phyloP scores from a whole-genome alignment of 2,329 filamentous ascomycete genomes.

The Aspergillus felis region DNA sequence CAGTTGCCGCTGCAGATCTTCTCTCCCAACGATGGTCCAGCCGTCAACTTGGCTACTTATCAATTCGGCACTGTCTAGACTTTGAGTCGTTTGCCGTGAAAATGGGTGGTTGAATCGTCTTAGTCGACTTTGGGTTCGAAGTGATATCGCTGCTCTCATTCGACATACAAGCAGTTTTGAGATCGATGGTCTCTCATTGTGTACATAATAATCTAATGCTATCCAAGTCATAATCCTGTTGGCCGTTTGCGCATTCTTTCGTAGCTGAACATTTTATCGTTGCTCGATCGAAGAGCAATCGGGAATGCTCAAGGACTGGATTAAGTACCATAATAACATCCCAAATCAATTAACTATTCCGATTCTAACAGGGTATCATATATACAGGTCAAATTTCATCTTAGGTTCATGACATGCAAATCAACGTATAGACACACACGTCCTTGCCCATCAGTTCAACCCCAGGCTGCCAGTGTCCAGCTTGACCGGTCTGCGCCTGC shows the following conservation, averaged over 20 bases:
- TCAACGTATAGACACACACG: neutral
- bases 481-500: constrained; percentile 45
- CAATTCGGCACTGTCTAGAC: constrained; percentile 39
- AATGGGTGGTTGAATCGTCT: neutral
- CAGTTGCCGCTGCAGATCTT: constrained; percentile 48
- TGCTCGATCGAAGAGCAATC: neutral
- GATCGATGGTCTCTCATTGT: neutral
- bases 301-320: neutral
- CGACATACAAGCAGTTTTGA: neutral
- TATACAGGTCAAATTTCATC: neutral
- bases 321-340: neutral
- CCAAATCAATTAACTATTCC: neutral
- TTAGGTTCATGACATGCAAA: neutral
- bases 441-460: constrained; percentile 20
- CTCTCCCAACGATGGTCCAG: constrained; percentile 36
- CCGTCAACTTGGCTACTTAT: constrained; percentile 43
- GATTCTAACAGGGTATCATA: neutral
- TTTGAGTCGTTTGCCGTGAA: neutral
- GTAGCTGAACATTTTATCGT: neutral
- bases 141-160: neutral
- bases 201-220: neutral
- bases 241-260: neutral
- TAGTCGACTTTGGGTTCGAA: neutral
- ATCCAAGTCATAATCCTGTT: neutral
- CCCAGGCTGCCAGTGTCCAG: constrained; percentile 48